Conservation (phyloP, 192 early-diverging fungal species). For the Coemansia sp. region DNA sequence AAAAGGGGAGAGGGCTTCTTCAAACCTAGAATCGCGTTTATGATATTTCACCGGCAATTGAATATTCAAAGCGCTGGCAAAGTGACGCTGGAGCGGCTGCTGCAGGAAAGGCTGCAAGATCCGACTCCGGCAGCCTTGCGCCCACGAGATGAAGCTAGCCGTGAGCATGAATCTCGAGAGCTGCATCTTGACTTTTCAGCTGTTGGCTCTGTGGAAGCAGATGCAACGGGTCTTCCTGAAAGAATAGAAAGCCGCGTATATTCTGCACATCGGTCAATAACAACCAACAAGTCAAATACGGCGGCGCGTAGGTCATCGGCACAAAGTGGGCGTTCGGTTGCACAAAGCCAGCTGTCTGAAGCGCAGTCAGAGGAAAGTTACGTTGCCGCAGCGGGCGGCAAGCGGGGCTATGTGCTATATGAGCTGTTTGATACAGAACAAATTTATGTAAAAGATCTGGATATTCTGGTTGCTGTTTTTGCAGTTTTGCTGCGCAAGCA, state of each 20-base stretch:
- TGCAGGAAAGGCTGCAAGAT: slow-evolving; percentile 20
- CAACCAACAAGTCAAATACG: neutral
- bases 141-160: neutral
- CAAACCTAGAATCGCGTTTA: neutral
- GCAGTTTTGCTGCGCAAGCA: slow-evolving; percentile 30
- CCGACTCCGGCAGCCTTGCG: slow-evolving; percentile 27
- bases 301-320: neutral
- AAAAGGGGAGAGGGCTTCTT: slow-evolving; percentile 3
- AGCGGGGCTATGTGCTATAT: slow-evolving; percentile 41
- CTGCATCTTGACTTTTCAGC: neutral
- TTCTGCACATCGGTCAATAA: neutral
- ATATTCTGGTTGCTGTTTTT: slow-evolving; percentile 47
- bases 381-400: slow-evolving; percentile 5
- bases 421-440: slow-evolving; percentile 54
- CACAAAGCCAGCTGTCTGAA: neutral
- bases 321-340: neutral
- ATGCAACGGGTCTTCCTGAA: slow-evolving; percentile 7
- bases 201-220: neutral
- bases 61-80: slow-evolving; percentile 18
- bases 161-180: neutral
- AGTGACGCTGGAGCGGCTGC: slow-evolving; percentile 24
- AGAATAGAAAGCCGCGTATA: slow-evolving; percentile 22
- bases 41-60: slow-evolving; percentile 5
- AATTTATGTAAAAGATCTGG: slow-evolving; percentile 54
- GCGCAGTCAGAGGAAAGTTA: neutral